A percentile compares a stretch with the other conserved stretches of the same genome.
Conservation (phyloP, 2,329 filamentous ascomycete genomes). For the Amauroascus verrucosus region DNA sequence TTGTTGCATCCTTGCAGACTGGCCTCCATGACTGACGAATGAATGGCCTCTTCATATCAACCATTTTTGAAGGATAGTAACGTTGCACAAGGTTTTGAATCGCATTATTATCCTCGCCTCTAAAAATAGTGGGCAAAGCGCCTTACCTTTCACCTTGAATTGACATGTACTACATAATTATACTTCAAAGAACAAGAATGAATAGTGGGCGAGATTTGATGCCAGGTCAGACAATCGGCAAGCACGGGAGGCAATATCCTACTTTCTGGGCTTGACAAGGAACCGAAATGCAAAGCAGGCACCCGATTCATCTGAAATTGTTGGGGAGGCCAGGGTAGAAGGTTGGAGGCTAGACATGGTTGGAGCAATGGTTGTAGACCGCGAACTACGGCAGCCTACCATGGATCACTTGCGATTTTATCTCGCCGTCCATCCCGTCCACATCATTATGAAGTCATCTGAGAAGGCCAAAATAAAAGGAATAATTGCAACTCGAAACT, state of each 20-base stretch:
- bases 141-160: too few species aligned
- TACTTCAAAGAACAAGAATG: too few species aligned
- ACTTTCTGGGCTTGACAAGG: not conserved
- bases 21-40: too few species aligned
- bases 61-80: too few species aligned
- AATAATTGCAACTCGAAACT: not conserved
- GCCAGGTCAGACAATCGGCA: not conserved
- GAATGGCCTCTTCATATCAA: too few species aligned
- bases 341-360: not conserved
- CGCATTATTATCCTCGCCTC: too few species aligned
- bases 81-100: too few species aligned
- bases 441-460: too few species aligned
- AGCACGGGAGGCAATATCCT: not conserved
- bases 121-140: too few species aligned
- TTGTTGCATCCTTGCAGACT: too few species aligned
- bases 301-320: not conserved
- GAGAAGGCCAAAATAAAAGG: not conserved
- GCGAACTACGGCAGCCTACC: not conserved
- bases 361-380: not conserved
- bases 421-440: not conserved
- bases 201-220: not conserved
- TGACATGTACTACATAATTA: too few species aligned
- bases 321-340: not conserved
- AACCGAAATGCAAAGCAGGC: not conserved
- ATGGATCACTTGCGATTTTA: not conserved